phyloP scores from a whole-genome alignment of 805 yeast genomes.

The Kodamaea kaohsiungensis region DNA sequence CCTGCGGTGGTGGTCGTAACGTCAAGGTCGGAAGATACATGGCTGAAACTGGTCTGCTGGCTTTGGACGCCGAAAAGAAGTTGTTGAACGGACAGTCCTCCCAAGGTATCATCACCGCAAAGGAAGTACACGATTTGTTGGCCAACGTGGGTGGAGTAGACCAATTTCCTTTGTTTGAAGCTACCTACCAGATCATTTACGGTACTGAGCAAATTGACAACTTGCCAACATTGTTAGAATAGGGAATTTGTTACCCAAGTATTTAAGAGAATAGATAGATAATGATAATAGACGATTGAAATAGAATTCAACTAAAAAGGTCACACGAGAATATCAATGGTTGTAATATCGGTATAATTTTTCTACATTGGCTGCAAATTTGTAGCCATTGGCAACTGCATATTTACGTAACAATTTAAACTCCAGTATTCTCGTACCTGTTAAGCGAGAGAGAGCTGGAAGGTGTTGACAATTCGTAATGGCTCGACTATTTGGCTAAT shows the following conservation, averaged over 20 bases:
- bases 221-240: slow-evolving; percentile 42
- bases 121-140: slow-evolving; percentile 49
- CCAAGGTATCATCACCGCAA: slow-evolving; percentile 47
- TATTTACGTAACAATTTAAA: too few species aligned
- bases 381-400: too few species aligned
- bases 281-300: not conserved
- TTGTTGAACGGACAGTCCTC: slow-evolving; percentile 48
- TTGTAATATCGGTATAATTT: too few species aligned
- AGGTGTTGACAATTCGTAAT: too few species aligned
- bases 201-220: slow-evolving; percentile 42
- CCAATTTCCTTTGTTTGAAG: slow-evolving; percentile 48
- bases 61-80: slow-evolving; percentile 44
- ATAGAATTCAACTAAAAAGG: not conserved
- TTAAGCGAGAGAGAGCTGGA: too few species aligned
- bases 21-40: slow-evolving; percentile 48
- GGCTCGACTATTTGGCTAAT: too few species aligned
- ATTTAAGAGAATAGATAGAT: slow-evolving; percentile 2
- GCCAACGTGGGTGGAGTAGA: slow-evolving; percentile 30
- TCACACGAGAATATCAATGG: not conserved
- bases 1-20: slow-evolving; percentile 50
- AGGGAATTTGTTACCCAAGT: slow-evolving; percentile 1
- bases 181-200: slow-evolving; percentile 44
- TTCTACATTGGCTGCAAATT: too few species aligned
- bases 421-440: too few species aligned
- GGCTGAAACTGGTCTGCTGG: slow-evolving; percentile 43